Conservation (phyloP, 768 basidiomycete species). For the Termitomyces sp. region DNA sequence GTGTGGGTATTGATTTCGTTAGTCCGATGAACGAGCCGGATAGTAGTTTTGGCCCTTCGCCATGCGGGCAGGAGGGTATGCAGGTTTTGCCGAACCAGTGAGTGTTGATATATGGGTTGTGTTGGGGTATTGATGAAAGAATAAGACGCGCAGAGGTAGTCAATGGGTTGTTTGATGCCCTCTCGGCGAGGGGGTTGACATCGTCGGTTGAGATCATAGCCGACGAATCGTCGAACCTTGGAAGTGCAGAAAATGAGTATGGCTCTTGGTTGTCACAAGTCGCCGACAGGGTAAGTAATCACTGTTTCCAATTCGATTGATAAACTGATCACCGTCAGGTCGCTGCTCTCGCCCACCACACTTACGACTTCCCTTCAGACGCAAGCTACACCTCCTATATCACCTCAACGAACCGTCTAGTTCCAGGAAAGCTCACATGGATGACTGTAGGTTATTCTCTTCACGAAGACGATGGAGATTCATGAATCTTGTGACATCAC, state of each 20-base stretch:
- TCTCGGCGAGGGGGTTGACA: constrained; percentile 21
- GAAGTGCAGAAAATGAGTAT: constrained; percentile 25
- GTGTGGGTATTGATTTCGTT: constrained; percentile 32
- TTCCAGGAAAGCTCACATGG: constrained; percentile 28
- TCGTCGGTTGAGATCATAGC: constrained; percentile 31
- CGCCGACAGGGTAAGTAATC: constrained; percentile 18
- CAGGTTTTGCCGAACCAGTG: constrained; percentile 31
- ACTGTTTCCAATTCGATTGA: background rate
- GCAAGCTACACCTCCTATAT: constrained; percentile 25
- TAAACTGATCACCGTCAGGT: constrained; percentile 17
- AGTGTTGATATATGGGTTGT: background rate
- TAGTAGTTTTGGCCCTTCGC: constrained; percentile 29
- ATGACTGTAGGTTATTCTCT: constrained; percentile 26
- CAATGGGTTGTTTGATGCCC: constrained; percentile 27
- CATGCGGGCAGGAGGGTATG: constrained; percentile 44
- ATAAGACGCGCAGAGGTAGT: constrained; percentile 33
- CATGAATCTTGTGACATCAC: background rate
- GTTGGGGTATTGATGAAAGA: background rate
- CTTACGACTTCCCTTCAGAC: constrained; percentile 41
- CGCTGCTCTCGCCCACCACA: constrained; percentile 35
- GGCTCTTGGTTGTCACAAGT: constrained; percentile 29
- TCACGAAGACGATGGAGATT: background rate
- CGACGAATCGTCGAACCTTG: constrained; percentile 33
- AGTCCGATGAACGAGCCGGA: constrained; percentile 42
- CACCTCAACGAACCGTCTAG: constrained; percentile 19